Evolutionary conservation across 495 filamentous ascomycete species (phyloP).

Genomic region (Lophiotrema nucula): DNA sequence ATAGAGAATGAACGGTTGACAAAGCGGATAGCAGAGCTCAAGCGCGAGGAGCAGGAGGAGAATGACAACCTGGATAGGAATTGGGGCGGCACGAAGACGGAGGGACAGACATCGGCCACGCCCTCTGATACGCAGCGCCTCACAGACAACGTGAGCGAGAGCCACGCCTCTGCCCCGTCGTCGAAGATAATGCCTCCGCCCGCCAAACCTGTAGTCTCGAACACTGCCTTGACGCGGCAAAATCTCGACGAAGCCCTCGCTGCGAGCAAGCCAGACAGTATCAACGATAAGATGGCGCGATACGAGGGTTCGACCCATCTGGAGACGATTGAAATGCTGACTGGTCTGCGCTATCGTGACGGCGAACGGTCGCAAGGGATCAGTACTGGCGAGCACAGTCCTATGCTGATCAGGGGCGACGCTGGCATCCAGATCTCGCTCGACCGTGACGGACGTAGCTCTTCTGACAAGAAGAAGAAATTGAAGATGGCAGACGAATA

Average conservation of each 20-base stretch:
- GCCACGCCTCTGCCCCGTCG: constrained; percentile 36
- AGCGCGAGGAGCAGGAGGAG: constrained; percentile 82
- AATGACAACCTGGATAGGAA: constrained; percentile 43
- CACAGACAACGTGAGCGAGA: constrained; percentile 25
- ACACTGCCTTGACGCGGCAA: constrained; percentile 68
- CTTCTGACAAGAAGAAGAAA: constrained; percentile 84
- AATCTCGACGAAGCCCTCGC: constrained; percentile 76
- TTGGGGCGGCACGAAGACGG: constrained; percentile 5
- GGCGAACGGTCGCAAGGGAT: constrained; percentile 88
- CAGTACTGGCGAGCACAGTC: constrained; percentile 77
- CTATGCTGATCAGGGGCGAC: constrained; percentile 79
- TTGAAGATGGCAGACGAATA: constrained; percentile 89
- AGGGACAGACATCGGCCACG: constrained; percentile 12
- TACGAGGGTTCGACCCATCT: constrained; percentile 73
- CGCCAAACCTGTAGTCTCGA: constrained; percentile 59
- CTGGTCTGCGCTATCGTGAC: constrained; percentile 81
- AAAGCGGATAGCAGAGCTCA: constrained; percentile 80
- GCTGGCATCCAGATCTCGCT: constrained; percentile 78
- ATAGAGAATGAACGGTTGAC: constrained; percentile 90
- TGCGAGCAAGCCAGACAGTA: constrained; percentile 66
- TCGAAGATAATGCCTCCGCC: constrained; percentile 72
- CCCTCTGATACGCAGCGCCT: constrained; percentile 44
- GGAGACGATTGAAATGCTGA: constrained; percentile 91
- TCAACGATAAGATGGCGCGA: constrained; percentile 71
- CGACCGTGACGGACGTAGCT: constrained; percentile 60